Conservation (phyloP, 306 rosid genomes). For the Medicago truncatula region DNA sequence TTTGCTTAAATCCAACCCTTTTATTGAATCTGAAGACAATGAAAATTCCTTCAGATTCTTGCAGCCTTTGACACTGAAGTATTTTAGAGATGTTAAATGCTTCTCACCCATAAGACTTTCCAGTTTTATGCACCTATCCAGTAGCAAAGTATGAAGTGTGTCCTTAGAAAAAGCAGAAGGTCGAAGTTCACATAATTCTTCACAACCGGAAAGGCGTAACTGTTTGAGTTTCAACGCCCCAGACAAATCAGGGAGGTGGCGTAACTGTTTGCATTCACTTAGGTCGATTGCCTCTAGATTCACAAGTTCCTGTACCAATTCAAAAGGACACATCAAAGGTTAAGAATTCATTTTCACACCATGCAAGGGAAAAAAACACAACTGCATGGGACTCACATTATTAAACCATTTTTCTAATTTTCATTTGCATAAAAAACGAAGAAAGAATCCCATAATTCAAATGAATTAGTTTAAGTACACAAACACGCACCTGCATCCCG, state of each 20-base stretch:
- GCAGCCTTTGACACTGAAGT: not conserved
- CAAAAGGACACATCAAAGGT: no score
- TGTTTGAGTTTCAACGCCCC: constrained; percentile 23
- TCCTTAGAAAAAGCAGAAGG: not conserved
- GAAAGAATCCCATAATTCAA: not conserved
- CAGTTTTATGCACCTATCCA: not conserved
- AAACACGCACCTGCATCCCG: no score
- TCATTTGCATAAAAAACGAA: not conserved
- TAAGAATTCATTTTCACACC: not conserved
- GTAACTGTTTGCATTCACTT: not conserved
- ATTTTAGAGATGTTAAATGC: not conserved
- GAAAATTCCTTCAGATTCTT: constrained; percentile 17
- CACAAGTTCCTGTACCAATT: constrained; percentile 16
- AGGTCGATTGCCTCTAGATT: constrained; percentile 18
- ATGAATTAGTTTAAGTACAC: not conserved
- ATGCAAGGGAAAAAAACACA: not conserved
- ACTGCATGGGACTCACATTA: not conserved
- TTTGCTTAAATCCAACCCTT: not conserved
- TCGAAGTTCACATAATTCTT: not conserved
- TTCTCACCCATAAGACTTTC: not conserved
- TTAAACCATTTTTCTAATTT: not conserved
- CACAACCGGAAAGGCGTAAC: constrained; percentile 22
- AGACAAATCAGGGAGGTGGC: constrained; percentile 32
- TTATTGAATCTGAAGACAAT: not conserved
- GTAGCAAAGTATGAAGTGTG: not conserved